These are phyloP conservation scores for Przewalskia tangutica DNA, from an alignment of 257 asterid species.

Conservation along the genomic window DNA sequence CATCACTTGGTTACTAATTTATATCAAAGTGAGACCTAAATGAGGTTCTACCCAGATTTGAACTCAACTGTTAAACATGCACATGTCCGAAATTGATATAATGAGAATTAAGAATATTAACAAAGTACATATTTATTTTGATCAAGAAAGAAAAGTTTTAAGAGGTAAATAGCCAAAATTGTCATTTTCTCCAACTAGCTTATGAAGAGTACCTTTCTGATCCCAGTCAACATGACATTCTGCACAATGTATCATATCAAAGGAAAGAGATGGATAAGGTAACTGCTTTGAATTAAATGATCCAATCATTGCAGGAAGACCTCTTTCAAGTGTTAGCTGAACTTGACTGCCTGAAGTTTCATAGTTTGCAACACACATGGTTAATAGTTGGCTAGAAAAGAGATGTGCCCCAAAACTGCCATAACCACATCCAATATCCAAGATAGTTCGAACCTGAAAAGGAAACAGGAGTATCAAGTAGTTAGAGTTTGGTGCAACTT, in stretches of 20 bases:
- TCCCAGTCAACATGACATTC: slow-evolving; percentile 91
- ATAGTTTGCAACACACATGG: slow-evolving; percentile 87
- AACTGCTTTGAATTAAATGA: slow-evolving; percentile 82
- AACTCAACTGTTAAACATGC: not conserved
- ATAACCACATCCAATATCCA: slow-evolving; percentile 95
- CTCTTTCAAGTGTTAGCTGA: slow-evolving; percentile 95
- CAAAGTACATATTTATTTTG: not conserved
- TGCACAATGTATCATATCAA: slow-evolving; percentile 97
- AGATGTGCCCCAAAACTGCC: slow-evolving; percentile 98
- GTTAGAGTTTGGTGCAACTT: not conserved
- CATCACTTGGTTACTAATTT: not conserved
- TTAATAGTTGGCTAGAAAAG: slow-evolving; percentile 59
- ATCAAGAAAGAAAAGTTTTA: not conserved
- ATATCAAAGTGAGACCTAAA: not conserved
- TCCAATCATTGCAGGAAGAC: slow-evolving; percentile 96
- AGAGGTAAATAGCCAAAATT: not conserved
- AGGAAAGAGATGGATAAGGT: slow-evolving; percentile 90
- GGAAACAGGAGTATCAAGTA: slow-evolving; percentile 5
- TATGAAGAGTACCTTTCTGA: slow-evolving; percentile 53
- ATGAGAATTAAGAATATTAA: not conserved
- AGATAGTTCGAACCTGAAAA: slow-evolving; percentile 71
- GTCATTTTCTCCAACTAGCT: not conserved
- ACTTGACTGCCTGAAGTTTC: slow-evolving; percentile 99
- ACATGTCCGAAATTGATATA: not conserved
- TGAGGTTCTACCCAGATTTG: not conserved